A percentile compares a stretch with the other conserved stretches of the same genome.
Evolutionary conservation across 2,329 filamentous ascomycete genomes (phyloP).

Genomic region (Aspergillus novofumigatus): DNA sequence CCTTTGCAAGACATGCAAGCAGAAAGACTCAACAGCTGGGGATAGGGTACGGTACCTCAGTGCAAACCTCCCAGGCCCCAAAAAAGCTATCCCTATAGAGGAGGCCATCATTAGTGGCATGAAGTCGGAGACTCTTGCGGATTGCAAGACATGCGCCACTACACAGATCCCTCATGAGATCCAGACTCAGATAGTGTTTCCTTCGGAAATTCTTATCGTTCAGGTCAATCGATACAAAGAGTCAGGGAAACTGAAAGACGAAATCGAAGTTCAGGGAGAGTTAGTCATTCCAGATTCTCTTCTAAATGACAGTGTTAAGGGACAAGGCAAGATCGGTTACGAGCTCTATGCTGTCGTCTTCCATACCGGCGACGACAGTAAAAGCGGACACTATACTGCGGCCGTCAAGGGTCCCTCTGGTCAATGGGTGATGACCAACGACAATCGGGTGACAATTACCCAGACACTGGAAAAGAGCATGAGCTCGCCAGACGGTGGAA

Average conservation of each 20-base stretch:
- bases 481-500: neutral
- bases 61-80: neutral
- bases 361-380: constrained; percentile 9
- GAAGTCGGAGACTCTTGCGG: neutral
- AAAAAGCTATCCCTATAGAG: neutral
- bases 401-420: constrained; percentile 16
- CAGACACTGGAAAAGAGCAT: neutral
- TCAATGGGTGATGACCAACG: constrained; percentile 17
- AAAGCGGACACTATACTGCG: constrained; percentile 20
- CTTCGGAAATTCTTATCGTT: constrained; percentile 21
- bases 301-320: constrained; percentile 1
- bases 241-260: neutral
- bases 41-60: neutral
- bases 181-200: constrained; percentile 4
- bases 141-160: constrained; percentile 6
- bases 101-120: neutral
- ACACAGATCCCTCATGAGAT: neutral
- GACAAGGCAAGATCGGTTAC: constrained; percentile 15
- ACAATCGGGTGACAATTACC: neutral
- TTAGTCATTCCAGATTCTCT: constrained; percentile 6
- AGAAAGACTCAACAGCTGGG: neutral
- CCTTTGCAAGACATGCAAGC: neutral
- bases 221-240: constrained; percentile 13
- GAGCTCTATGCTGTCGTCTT: constrained; percentile 23
- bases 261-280: constrained; percentile 2